A percentile compares a stretch with the other conserved stretches of the same genome.
These are phyloP conservation scores for Epichloe amarillans DNA, from an alignment of 2,329 filamentous ascomycete genomes.

Conservation along the genomic window DNA sequence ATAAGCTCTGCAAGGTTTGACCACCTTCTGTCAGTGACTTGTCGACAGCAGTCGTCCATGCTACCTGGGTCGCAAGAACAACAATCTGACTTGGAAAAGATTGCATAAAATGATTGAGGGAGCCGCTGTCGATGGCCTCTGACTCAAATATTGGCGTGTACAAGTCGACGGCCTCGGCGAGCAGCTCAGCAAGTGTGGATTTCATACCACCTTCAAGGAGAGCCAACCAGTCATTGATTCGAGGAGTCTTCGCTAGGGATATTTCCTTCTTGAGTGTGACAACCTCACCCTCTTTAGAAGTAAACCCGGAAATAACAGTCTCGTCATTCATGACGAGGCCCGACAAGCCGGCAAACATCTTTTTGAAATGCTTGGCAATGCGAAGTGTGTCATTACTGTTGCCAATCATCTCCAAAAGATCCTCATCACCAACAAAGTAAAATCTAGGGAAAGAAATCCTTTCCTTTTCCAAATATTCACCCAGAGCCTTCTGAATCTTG, in stretches of 20 bases:
- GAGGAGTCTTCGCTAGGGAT: slow-evolving; percentile 81
- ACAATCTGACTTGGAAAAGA: slow-evolving; percentile 88
- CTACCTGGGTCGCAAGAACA: slow-evolving; percentile 83
- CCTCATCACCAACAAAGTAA: slow-evolving; percentile 98
- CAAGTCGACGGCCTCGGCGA: slow-evolving; percentile 72
- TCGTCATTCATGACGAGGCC: slow-evolving; percentile 83
- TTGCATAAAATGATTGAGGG: slow-evolving; percentile 68
- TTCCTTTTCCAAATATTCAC: slow-evolving; percentile 96
- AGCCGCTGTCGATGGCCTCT: slow-evolving; percentile 52
- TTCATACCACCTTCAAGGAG: slow-evolving; percentile 91
- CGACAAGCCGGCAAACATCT: slow-evolving; percentile 97
- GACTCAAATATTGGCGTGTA: slow-evolving; percentile 69
- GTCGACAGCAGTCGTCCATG: slow-evolving; percentile 84
- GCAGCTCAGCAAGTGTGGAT: slow-evolving; percentile 74
- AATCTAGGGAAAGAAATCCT: slow-evolving; percentile 95
- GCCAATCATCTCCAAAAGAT: slow-evolving; percentile 95
- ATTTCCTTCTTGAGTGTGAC: slow-evolving; percentile 83
- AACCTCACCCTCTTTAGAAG: slow-evolving; percentile 86
- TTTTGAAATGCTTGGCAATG: slow-evolving; percentile 97
- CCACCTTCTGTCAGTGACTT: slow-evolving; percentile 61
- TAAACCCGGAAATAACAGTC: slow-evolving; percentile 77
- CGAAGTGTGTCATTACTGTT: slow-evolving; percentile 96
- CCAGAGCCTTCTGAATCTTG: slow-evolving; percentile 97
- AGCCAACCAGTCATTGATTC: slow-evolving; percentile 98
- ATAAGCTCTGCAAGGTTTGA: slow-evolving; percentile 53